A percentile compares a stretch with the other conserved stretches of the same genome.
phyloP scores from a whole-genome alignment of 805 yeast species.

The Starmerella etchellsii region DNA sequence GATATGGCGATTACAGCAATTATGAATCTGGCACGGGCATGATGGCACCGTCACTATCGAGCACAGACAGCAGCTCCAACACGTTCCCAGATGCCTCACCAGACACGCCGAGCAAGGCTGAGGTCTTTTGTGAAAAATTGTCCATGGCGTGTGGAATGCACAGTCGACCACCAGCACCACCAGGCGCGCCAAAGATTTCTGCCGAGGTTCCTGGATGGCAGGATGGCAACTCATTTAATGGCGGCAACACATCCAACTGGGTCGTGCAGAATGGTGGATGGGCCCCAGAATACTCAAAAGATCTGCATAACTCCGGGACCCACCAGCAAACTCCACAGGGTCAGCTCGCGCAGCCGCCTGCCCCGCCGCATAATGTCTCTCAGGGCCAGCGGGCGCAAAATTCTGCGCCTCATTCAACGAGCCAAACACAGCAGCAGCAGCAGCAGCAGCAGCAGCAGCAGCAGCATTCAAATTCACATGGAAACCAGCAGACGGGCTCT shows the following conservation, averaged over 20 bases:
- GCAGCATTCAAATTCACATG: too few species aligned
- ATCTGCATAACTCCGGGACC: too few species aligned
- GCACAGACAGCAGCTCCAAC: too few species aligned
- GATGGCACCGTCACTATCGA: too few species aligned
- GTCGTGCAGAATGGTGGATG: conserved; percentile 5
- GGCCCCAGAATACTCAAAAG: background rate
- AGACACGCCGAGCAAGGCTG: conserved; percentile 20
- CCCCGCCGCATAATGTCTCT: too few species aligned
- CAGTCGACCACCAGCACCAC: conserved; percentile 36
- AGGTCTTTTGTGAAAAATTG: conserved; percentile 66
- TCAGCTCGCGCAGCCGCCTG: too few species aligned
- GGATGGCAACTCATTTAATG: conserved; percentile 5
- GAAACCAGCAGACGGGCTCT: too few species aligned
- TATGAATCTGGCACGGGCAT: too few species aligned
- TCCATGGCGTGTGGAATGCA: conserved; percentile 74
- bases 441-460: background rate
- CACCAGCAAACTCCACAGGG: too few species aligned
- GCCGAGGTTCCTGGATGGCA: conserved; percentile 19
- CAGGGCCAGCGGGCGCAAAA: background rate
- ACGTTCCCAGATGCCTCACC: too few species aligned
- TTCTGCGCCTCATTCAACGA: background rate
- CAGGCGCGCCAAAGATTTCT: conserved; percentile 14
- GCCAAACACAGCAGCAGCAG: background rate
- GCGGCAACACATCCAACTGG: conserved; percentile 6
- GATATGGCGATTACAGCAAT: too few species aligned